These are phyloP conservation scores for Phytophthora agathidicida DNA, from an alignment of 352 stramenopile species.

Conservation along the genomic window DNA sequence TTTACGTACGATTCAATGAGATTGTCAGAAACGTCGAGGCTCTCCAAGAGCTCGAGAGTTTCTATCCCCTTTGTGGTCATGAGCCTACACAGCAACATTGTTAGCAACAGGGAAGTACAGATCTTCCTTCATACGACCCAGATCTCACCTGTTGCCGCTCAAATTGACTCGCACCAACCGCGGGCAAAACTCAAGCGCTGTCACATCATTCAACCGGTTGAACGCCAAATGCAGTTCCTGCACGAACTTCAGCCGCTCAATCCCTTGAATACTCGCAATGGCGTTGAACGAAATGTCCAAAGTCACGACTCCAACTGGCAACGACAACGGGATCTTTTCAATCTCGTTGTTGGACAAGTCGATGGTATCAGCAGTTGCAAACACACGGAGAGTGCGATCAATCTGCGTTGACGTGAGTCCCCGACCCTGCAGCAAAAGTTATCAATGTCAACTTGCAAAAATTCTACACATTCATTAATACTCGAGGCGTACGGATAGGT, in stretches of 20 bases:
- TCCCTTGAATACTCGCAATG: conserved; percentile 44
- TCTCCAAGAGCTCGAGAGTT: conserved; percentile 61
- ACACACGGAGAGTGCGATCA: conserved; percentile 70
- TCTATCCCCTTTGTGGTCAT: conserved; percentile 73
- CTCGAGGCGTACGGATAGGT: conserved; percentile 58
- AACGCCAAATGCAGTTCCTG: conserved; percentile 76
- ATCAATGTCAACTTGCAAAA: no score
- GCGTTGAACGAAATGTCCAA: conserved; percentile 80
- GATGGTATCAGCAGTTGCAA: conserved; percentile 62
- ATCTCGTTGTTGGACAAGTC: conserved; percentile 84
- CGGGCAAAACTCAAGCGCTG: conserved; percentile 69
- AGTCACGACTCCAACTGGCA: conserved; percentile 49
- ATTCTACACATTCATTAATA: no score
- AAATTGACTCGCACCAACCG: conserved; percentile 65
- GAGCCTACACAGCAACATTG: conserved; percentile 35
- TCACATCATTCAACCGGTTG: conserved; percentile 67
- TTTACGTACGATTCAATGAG: conserved; percentile 72
- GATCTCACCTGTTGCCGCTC: conserved; percentile 67
- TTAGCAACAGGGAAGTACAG: no score
- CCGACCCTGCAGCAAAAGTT: conserved; percentile 41
- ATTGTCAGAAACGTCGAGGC: conserved; percentile 76
- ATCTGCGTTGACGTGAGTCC: conserved; percentile 58
- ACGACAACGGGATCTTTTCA: conserved; percentile 56
- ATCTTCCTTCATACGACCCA: not conserved
- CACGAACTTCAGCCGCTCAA: conserved; percentile 68